A percentile compares a stretch with the other conserved stretches of the same genome.
Conservation (phyloP, 495 filamentous ascomycete genomes). For the Letharia lupina region DNA sequence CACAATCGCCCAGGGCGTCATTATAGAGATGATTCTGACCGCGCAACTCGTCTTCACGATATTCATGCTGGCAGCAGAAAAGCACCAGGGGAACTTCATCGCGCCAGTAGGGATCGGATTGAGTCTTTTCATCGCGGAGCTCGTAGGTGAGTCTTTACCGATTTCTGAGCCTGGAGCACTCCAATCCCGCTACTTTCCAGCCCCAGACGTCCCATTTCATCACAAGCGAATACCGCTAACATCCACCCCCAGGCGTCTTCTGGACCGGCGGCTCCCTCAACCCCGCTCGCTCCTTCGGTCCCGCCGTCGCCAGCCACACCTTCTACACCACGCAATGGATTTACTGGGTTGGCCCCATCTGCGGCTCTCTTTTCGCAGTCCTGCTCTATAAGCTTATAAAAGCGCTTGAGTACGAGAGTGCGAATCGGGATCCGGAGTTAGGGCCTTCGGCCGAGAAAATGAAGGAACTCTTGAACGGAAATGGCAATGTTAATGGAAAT, state of each 20-base stretch:
- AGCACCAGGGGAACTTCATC: slow-evolving; percentile 40
- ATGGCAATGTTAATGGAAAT: neutral
- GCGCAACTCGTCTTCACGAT: slow-evolving; percentile 47
- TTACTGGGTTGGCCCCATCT: slow-evolving; percentile 57
- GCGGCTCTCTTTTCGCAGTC: slow-evolving; percentile 58
- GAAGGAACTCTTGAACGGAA: neutral
- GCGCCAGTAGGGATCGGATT: slow-evolving; percentile 41
- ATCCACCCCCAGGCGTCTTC: slow-evolving; percentile 38
- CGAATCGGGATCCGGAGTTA: slow-evolving; percentile 67
- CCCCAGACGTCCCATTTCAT: too few relatives aligned
- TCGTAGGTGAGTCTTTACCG: slow-evolving; percentile 22
- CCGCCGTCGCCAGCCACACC: slow-evolving; percentile 20
- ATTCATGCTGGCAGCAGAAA: slow-evolving; percentile 49
- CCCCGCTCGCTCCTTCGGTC: slow-evolving; percentile 38
- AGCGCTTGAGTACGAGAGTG: slow-evolving; percentile 62
- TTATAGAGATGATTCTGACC: slow-evolving; percentile 49
- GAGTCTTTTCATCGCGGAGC: slow-evolving; percentile 44
- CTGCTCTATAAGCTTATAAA: slow-evolving; percentile 62
- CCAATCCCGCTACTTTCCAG: neutral
- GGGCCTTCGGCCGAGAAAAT: neutral
- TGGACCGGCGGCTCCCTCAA: slow-evolving; percentile 56
- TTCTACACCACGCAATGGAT: slow-evolving; percentile 37
- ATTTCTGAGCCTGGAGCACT: neutral
- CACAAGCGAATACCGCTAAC: neutral
- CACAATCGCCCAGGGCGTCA: slow-evolving; percentile 42